Base-by-base conservation (phyloP, 768 basidiomycete species). In the Kwoniella sp. region DNA sequence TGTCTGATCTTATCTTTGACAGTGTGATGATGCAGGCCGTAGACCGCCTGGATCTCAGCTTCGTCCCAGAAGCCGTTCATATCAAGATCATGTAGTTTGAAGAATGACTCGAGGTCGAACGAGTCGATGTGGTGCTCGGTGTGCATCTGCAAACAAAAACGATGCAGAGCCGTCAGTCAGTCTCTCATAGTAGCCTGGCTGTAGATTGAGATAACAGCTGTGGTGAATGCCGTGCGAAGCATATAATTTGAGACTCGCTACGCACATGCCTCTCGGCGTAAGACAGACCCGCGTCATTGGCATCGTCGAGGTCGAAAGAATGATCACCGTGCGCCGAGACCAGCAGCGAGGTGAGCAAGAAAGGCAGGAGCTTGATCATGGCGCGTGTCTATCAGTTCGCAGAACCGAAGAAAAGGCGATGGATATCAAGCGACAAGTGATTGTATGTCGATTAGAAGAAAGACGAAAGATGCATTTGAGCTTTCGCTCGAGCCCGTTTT, bases 11-110 rank as follows among this genome's bases (percentile, higher is more conserved):
- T 82, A 89, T 89, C 83, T 88, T 88, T 50, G 89, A 90, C 78
- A 89, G 91, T 62, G 60, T 92, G 85, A 75, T 97, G 94, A 79
- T 96, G 93, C 8, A 97, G 89, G 58, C 95, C 95, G 71, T 99
- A 99, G 41, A 99, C 87, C 22, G 93, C 93, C 81, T 96, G 90
- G 66, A 99, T 90, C 80, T 99, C 95, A 60, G 88, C 88, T 64
- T 84, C 84, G 77, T 91, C 89, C 88, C 92, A 92, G 58, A 85
- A 74, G 0, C 91, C 91, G 75, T 98, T 87, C 31, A 87, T 83
- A 82, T 98, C 88, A 63, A 99, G 84, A 82, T 99, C 95, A 82
- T 99, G 95, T 13, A 99, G 83, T 66, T 90, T 88, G 86, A 96
- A 95, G 86, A 99, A 99, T 79, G 92, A 91, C 72, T 87, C 84